These are phyloP conservation scores for Aspergillus conjunctus DNA, from an alignment of 495 filamentous ascomycete genomes.

Conservation along the genomic window DNA sequence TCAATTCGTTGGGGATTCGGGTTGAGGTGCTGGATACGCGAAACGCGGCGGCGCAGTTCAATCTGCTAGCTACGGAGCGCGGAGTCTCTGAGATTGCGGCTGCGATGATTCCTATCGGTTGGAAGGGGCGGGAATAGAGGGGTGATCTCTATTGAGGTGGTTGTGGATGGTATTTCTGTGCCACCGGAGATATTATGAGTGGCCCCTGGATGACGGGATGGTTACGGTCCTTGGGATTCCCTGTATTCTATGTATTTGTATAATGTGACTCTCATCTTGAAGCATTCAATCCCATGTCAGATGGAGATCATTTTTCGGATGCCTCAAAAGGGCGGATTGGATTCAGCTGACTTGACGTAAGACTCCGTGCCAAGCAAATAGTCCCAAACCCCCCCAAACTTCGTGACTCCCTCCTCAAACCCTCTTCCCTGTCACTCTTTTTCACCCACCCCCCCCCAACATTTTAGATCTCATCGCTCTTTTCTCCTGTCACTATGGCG, in stretches of 20 bases:
- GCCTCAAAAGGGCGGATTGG: not conserved
- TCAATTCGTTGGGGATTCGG: constrained; percentile 78
- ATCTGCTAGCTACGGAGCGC: constrained; percentile 81
- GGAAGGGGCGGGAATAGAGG: constrained; percentile 55
- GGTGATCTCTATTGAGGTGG: not conserved
- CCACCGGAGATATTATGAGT: too few relatives aligned
- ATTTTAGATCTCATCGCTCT: constrained; percentile 2
- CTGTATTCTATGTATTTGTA: not conserved
- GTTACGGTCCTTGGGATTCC: not conserved
- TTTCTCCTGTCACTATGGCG: constrained; percentile 35
- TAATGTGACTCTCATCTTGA: not conserved
- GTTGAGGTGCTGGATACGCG: constrained; percentile 90
- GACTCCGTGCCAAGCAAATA: constrained; percentile 20
- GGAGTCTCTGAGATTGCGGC: constrained; percentile 80
- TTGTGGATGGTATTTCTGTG: too few relatives aligned
- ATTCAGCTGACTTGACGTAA: constrained; percentile 21
- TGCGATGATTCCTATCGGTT: constrained; percentile 84
- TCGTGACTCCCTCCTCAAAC: not conserved
- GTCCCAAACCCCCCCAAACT: constrained; percentile 2
- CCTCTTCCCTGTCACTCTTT: not conserved
- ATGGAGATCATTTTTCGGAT: too few relatives aligned
- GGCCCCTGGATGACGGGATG: too few relatives aligned
- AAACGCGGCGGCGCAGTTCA: constrained; percentile 91
- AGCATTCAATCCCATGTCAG: too few relatives aligned
- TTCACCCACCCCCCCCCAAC: constrained; percentile 7